Base-by-base conservation (phyloP, 805 yeast species). In the Wickerhamiella domercqiae region DNA sequence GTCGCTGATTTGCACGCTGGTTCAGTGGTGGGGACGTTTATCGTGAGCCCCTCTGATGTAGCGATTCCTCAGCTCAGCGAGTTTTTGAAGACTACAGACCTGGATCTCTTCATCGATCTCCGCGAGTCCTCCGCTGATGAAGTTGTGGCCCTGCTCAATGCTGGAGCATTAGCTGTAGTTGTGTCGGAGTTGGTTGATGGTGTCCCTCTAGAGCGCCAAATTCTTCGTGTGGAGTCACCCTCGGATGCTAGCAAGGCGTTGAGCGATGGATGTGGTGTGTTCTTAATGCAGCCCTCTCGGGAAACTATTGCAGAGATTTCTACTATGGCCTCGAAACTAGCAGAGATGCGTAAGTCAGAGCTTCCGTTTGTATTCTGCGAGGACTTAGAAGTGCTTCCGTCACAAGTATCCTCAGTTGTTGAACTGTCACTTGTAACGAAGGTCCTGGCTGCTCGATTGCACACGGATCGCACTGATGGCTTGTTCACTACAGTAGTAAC, bases 401-500 rank as follows among this genome's bases (percentile, higher is more conserved):
- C 33, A 9, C 11, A 24, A 24, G 26, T 24, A 9, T 9, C 26
- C 13, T 13, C 9, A 24, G 26, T 24, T 9, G 26, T 24, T 24
- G 26, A 24, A 9, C 11, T 13, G 13, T 24, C 26, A 24, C 11
- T 9, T 9, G 11, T 24, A 24, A 13, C 13, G 13, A 9, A 9
- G 11, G 13, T 13, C 9, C 26, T 24, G 11, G 9, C 11, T 24
- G 13, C 9, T 9, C 9, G 26, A 24, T 13, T 30, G 18, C 16
- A 30, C 14, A 30, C 21, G 3, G 98, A 90, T 57, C 75, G 98
- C 52, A 62, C 68, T 4, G 98, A 90, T 56, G 87, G 84, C 0
- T 67, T 87, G 31, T 86, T 61, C 61, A 70, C 96, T 9, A 82
- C 98, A 1, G 63, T 90, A 38, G 93, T 90, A 30, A 72, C 75